Base-by-base conservation (phyloP, 331 rosid species). In the Spiraea crenata region DNA sequence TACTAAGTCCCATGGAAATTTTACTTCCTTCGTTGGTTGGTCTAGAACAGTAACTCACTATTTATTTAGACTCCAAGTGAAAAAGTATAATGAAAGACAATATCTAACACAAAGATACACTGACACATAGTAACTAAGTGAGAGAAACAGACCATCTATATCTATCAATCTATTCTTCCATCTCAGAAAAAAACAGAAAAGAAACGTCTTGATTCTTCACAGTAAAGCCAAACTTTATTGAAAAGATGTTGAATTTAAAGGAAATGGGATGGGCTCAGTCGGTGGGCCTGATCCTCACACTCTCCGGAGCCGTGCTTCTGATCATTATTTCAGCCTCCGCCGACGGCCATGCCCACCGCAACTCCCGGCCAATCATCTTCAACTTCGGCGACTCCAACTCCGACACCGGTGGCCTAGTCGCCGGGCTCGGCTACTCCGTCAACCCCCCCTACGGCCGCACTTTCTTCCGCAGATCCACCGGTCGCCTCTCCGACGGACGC, bases 331-430 rank as follows among this genome's bases (percentile, higher is more conserved):
- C 70, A 49, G 60, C 25, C 41, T 13, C 61, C 3, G 37, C 3
- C 38, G 50, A 14, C n/a, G 42, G 54, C 74, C 44, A 4, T 58
- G 35, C 9, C 17, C 40, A 16, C 5, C 58, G 16, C 25, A 2
- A 15, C 5, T 2, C 3, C 9, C 42, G 16, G 25, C 86, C 88
- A 0, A 44, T 78, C 41, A 19, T 91, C 67, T 89, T 91, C 74
- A 92, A 81, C 66, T 87, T 91, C 68, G 97, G 97, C 1, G 97
- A 91, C 81, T 91, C 97, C 40, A 91, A 91, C 91, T 91, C 97
- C 42, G 97, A 91, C 83, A 91, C 97, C 3, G 97, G 97, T 35
- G 96, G 93, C 71, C 97, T 91, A 74, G 79, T 74, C 9, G 83
- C 97, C 3, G 97, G 96, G 56, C 96, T 91, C 79, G 97, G 97